phyloP scores from a whole-genome alignment of 169 alveolate species.

The Plasmodium inui region DNA sequence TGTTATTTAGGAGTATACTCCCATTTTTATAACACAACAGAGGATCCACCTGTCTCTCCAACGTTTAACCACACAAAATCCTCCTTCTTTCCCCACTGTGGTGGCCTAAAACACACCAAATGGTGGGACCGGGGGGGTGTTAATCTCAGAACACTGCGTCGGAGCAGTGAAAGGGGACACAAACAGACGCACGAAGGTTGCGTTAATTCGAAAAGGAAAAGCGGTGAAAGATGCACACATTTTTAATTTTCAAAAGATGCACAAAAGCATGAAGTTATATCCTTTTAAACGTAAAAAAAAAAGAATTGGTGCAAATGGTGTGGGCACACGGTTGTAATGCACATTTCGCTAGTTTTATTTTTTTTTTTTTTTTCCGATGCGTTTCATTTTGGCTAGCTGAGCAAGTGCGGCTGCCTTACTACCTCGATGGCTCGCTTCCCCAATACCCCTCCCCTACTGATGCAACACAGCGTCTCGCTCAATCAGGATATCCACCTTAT shows the following conservation, averaged over 20 bases:
- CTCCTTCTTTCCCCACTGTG: background rate
- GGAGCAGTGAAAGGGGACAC: background rate
- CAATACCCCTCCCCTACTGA: background rate
- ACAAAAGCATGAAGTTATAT: background rate
- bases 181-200: background rate
- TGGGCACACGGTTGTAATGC: background rate
- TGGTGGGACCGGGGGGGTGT: background rate
- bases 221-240: background rate
- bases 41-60: background rate
- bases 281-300: background rate
- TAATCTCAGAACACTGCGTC: background rate
- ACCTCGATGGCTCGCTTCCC: background rate
- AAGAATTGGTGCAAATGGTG: background rate
- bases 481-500: slow-evolving; percentile 54
- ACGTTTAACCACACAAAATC: background rate
- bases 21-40: background rate
- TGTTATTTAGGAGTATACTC: background rate
- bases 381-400: slow-evolving; percentile 7
- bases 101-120: background rate
- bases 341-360: background rate
- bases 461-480: slow-evolving; percentile 29
- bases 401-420: background rate
- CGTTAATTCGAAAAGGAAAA: background rate
- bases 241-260: background rate
- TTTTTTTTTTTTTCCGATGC: background rate